Base-by-base conservation (phyloP, 2,329 filamentous ascomycete genomes). In the Exophiala sp. region DNA sequence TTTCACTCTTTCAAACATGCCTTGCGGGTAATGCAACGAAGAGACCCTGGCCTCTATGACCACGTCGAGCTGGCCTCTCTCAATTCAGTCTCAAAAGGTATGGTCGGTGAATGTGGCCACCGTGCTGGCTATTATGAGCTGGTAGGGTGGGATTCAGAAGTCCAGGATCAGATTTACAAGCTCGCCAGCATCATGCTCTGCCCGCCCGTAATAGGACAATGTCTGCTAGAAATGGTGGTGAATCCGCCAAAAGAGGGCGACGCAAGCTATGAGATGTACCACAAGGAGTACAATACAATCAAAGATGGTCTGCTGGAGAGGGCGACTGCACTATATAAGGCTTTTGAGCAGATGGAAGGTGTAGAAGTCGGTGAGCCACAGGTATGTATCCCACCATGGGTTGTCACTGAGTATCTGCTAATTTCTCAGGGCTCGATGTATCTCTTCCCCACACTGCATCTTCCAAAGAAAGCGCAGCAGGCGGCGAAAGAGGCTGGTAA, bases 101-200 rank as follows among this genome's bases (percentile, higher is more conserved):
- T 99, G 91, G 89, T 96, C 7, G 94, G 94, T 68, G 94, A 99
- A 78, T 99, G 94, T 71, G 94, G 94, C 48, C 94, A 99, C 78
- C 89, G 94, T 61, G 94, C 92, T 64, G 94, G 94, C 50, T 99
- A 95, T 81, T 97, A 97, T 69, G 94, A 99, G 79, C 85, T 99
- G 53, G 83, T 91, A 55, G 89, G 89, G 64, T 96, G 99, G 72
- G 85, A 95, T 69, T 75, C 83, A 9, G 80, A 88, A 66, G 94
- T 99, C 62, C 86, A 89, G 68, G 89, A 87, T 62, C 87, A 97
- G 77, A 91, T 99, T 72, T 97, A 97, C 84, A 99, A 99, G 78
- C 96, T 96, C 71, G 88, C 97, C 68, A 94, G 88, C 71, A 97
- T 99, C 76, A 92, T 89, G 76, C 86, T 99, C 63, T 99, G 94